Percentiles rank a stretch among this genome's conserved stretches.
Evolutionary conservation across 805 yeast species (phyloP).

Genomic region (Yarrowia sp.): DNA sequence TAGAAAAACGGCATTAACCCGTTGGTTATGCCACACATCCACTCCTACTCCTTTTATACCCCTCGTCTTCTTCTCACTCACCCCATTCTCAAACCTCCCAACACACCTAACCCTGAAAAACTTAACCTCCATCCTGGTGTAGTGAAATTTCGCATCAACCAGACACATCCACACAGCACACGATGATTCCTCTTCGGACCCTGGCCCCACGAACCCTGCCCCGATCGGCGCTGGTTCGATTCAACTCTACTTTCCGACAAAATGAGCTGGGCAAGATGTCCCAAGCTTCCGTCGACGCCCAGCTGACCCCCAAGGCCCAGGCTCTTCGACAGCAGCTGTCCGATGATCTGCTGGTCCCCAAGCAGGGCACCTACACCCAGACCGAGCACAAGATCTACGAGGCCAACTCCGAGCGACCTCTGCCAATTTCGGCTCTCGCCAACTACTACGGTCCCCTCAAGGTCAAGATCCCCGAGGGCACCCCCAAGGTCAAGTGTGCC

Average conservation of each 20-base stretch:
- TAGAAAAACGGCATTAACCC: too few relatives aligned
- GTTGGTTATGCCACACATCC: too few relatives aligned
- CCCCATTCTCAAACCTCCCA: not conserved
- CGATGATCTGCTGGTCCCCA: slow-evolving; percentile 37
- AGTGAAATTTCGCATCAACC: slow-evolving; percentile 1
- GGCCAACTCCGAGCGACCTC: slow-evolving; percentile 56
- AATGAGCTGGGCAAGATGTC: slow-evolving; percentile 38
- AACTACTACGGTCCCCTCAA: slow-evolving; percentile 76
- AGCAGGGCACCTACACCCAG: slow-evolving; percentile 17
- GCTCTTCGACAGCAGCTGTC: slow-evolving; percentile 36
- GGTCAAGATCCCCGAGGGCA: slow-evolving; percentile 37
- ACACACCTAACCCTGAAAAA: slow-evolving; percentile 34
- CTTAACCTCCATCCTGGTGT: not conserved
- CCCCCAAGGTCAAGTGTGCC: slow-evolving; percentile 32
- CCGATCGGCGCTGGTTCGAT: slow-evolving; percentile 37
- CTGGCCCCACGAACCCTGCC: slow-evolving; percentile 38
- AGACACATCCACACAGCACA: slow-evolving; percentile 8
- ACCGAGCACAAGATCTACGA: slow-evolving; percentile 37
- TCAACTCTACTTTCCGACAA: slow-evolving; percentile 37
- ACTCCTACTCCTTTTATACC: not conserved
- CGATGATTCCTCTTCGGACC: slow-evolving; percentile 37
- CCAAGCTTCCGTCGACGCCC: slow-evolving; percentile 24
- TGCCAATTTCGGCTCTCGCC: slow-evolving; percentile 85
- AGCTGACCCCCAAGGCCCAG: slow-evolving; percentile 32
- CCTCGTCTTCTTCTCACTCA: not conserved